These are phyloP conservation scores for Ambrosiella beaveri DNA, from an alignment of 2,329 filamentous ascomycete genomes.

Conservation along the genomic window DNA sequence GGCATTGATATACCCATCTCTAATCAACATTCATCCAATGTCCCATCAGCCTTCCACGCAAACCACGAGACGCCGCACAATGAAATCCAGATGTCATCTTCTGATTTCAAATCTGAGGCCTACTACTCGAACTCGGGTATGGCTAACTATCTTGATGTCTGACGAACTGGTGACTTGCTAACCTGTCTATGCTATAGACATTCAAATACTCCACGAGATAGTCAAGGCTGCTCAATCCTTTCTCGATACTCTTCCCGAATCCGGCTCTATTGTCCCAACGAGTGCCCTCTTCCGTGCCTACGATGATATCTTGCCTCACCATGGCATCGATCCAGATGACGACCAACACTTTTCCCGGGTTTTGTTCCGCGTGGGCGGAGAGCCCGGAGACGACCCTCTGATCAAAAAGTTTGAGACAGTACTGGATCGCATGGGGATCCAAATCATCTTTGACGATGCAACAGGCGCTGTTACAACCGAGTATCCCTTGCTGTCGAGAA, in stretches of 20 bases:
- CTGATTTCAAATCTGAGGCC: constrained; percentile 19
- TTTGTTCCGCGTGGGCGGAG: constrained; percentile 60
- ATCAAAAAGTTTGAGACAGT: constrained; percentile 54
- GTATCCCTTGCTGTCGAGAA: constrained; percentile 5
- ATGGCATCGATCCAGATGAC: constrained; percentile 53
- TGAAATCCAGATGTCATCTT: constrained; percentile 13
- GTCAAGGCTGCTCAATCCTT: constrained; percentile 53
- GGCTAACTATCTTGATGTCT: constrained; percentile 5
- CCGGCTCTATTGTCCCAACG: constrained; percentile 45
- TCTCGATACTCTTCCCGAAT: constrained; percentile 36
- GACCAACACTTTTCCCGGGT: constrained; percentile 63
- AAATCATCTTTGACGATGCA: constrained; percentile 39
- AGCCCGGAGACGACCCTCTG: constrained; percentile 38
- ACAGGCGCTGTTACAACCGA: constrained; percentile 12
- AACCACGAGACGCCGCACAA: not conserved
- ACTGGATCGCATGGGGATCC: constrained; percentile 52
- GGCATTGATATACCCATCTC: not conserved
- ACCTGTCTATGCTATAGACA: constrained; percentile 36
- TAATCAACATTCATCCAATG: not conserved
- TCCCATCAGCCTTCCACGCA: not conserved
- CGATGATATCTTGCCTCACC: constrained; percentile 52
- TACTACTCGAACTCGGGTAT: constrained; percentile 47
- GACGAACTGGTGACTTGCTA: not conserved
- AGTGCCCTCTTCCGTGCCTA: constrained; percentile 70
- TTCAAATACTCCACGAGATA: constrained; percentile 61